Percentiles rank a stretch among this genome's conserved stretches.
These are phyloP conservation scores for Corchorus olitorius DNA, from an alignment of 345 rosid species.

Conservation along the genomic window DNA sequence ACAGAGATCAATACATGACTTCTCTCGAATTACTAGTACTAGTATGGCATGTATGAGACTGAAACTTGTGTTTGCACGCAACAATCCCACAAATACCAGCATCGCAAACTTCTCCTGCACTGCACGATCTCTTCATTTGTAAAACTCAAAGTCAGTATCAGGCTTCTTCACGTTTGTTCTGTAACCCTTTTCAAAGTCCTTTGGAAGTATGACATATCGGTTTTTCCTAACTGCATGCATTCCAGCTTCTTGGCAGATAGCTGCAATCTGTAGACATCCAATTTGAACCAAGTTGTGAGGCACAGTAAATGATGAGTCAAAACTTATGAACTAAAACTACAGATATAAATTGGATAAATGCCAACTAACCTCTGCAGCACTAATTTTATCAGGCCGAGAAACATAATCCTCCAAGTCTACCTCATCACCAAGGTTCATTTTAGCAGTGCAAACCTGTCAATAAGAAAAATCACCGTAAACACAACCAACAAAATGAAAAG, in stretches of 20 bases:
- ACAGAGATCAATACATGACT: too few relatives aligned
- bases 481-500: neutral
- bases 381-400: constrained; percentile 96
- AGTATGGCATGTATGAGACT: neutral
- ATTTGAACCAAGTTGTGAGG: neutral
- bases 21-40: neutral
- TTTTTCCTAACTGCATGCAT: constrained; percentile 99
- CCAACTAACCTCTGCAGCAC: constrained; percentile 96
- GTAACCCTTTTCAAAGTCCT: constrained; percentile 98
- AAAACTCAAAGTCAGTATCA: constrained; percentile 95
- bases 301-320: neutral
- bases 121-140: constrained; percentile 53
- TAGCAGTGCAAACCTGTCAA: constrained; percentile 93
- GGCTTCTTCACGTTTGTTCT: constrained; percentile 99
- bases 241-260: constrained; percentile 99
- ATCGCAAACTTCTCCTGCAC: neutral
- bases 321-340: neutral
- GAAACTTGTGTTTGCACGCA: neutral
- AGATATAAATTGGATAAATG: too few relatives aligned
- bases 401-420: constrained; percentile 99
- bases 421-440: constrained; percentile 97
- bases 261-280: constrained; percentile 64
- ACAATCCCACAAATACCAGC: neutral
- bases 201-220: constrained; percentile 92
- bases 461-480: neutral